These are phyloP conservation scores for Alternaria incomplexa DNA, from an alignment of 2,329 filamentous ascomycete species.

Conservation along the genomic window DNA sequence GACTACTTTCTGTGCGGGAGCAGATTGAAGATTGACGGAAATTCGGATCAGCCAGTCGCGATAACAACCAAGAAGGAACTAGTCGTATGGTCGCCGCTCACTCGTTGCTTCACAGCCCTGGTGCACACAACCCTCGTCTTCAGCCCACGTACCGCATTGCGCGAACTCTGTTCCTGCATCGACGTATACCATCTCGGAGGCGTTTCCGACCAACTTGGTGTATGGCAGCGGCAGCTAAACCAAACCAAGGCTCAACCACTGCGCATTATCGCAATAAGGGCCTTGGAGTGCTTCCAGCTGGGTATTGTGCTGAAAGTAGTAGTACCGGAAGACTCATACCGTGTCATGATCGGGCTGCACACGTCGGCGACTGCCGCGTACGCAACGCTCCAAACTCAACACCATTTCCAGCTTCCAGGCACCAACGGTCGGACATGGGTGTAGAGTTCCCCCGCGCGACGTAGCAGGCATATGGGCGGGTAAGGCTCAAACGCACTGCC, in stretches of 20 bases:
- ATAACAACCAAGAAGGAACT: not conserved
- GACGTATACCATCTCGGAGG: conserved; percentile 21
- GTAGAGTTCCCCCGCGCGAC: not conserved
- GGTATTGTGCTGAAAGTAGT: conserved; percentile 14
- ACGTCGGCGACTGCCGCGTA: conserved; percentile 18
- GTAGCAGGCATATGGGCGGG: conserved; percentile 15
- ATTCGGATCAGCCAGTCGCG: conserved; percentile 17
- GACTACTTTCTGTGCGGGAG: conserved; percentile 13
- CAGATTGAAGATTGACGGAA: conserved; percentile 8
- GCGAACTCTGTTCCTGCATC: conserved; percentile 17
- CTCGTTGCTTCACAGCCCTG: not conserved
- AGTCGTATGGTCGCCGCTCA: not conserved
- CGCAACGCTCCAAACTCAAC: conserved; percentile 8
- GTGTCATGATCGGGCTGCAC: conserved; percentile 11
- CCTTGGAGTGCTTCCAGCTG: conserved; percentile 20
- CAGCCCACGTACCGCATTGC: conserved; percentile 5
- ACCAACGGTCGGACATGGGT: conserved; percentile 18
- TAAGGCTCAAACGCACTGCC: conserved; percentile 27
- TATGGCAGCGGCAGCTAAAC: conserved; percentile 33
- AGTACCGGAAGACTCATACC: conserved; percentile 3
- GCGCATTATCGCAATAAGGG: conserved; percentile 23
- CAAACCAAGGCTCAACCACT: conserved; percentile 18
- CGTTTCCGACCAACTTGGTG: conserved; percentile 18
- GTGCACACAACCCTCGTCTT: not conserved
- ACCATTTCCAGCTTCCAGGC: conserved; percentile 16